Evolutionary conservation across 2,329 filamentous ascomycete genomes (phyloP).

Genomic region (Exophiala dermatitidis): DNA sequence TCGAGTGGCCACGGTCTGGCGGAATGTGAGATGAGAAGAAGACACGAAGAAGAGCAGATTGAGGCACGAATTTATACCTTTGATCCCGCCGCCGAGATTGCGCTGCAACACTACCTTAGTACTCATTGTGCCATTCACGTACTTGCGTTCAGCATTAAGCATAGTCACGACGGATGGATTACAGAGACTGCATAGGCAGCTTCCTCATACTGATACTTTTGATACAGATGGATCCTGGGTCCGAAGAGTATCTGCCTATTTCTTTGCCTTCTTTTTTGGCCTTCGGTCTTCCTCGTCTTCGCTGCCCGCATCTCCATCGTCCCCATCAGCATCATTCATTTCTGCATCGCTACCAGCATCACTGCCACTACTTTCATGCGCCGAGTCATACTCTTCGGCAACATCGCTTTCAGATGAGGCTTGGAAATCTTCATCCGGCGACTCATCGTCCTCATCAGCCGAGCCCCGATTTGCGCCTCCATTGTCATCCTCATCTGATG

Average conservation of each 20-base stretch:
- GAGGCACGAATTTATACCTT: too few relatives aligned
- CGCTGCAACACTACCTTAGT: too few relatives aligned
- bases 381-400: constrained; percentile 90
- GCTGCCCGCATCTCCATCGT: constrained; percentile 38
- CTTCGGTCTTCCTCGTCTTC: constrained; percentile 46
- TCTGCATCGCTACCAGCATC: constrained; percentile 49
- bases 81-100: too few relatives aligned
- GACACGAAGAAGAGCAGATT: too few relatives aligned
- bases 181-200: too few relatives aligned
- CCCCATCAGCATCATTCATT: constrained; percentile 45
- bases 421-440: constrained; percentile 90
- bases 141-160: too few relatives aligned
- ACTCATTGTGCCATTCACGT: too few relatives aligned
- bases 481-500: constrained; percentile 27
- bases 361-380: constrained; percentile 76
- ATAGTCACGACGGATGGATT: too few relatives aligned
- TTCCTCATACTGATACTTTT: too few relatives aligned
- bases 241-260: constrained; percentile 5
- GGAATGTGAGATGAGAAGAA: too few relatives aligned
- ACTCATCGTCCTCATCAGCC: constrained; percentile 93
- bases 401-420: constrained; percentile 90
- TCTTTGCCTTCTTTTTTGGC: constrained; percentile 61
- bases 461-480: constrained; percentile 60
- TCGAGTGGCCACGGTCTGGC: too few relatives aligned
- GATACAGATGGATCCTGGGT: not conserved